Evolutionary conservation across 2,329 filamentous ascomycete genomes (phyloP), one percentile per base, ranked within the genome.

Genomic region (Geoglossum cookeanum): DNA sequence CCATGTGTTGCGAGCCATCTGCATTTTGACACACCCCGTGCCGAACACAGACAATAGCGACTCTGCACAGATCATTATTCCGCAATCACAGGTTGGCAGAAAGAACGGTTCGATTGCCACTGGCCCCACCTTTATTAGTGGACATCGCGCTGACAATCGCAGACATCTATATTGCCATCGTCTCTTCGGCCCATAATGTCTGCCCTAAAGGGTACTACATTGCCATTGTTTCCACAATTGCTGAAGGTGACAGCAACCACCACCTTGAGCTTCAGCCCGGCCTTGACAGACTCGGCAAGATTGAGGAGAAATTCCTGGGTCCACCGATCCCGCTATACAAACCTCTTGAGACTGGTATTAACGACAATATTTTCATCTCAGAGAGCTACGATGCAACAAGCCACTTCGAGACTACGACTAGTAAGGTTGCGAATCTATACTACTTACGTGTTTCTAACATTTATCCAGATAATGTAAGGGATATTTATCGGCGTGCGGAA

Each of bases 161-260:
- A 92, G 88, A 97, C 68, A 90, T 98, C 67, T 98, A 98, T 78
- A 84, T 98, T 68, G 91, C 92, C 58, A 86, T 92, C 69, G 89
- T 98, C 59, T 96, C 90, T 0, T 88, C 87, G 44, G 87, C 90
- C 42, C 94, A 98, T 76, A 97, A 94, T 66, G 94, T 98, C 65
- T 97, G 91, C 75, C 92, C 94, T 66, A 94, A 95, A 79, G 91
- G 91, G 60, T 97, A 96, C 80, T 98, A 94, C 77, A 88, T 98
- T 65, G 92, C 92, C 65, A 98, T 97, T 60, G 91, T 98, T 62
- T 95, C 89, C 53, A 98, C 92, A 59, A 96, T 98, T 67, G 88
- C 92, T 62, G 94, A 98, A 77, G 84, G 83, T 49, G 75, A 83
- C 60, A 83, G 87, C 62, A 97, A 98, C 78, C 90, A 95, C 73